phyloP scores from a whole-genome alignment of 1,284 basidiomycete genomes.

The Cryptococcus deneoformans region DNA sequence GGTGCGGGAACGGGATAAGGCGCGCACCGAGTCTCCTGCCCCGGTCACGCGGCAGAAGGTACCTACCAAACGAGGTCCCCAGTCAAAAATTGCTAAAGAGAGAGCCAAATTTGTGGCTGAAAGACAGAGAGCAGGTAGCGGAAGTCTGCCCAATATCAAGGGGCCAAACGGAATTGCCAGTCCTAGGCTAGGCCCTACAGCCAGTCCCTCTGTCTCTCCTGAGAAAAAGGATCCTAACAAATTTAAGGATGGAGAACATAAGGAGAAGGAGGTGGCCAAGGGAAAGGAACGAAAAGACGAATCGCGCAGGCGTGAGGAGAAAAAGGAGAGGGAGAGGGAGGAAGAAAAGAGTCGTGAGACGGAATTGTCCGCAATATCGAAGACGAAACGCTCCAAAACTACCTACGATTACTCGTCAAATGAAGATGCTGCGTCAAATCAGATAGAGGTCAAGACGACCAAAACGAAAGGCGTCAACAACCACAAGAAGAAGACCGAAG shows the following conservation, averaged over 20 bases:
- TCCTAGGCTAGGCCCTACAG: slow-evolving; percentile 2
- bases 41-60: background rate
- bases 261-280: background rate
- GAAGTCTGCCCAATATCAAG: slow-evolving; percentile 12
- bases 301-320: slow-evolving; percentile 2
- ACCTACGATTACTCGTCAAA: background rate
- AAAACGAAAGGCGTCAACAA: background rate
- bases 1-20: background rate
- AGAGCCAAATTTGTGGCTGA: slow-evolving; percentile 17
- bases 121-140: slow-evolving; percentile 3
- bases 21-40: background rate
- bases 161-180: slow-evolving; percentile 11
- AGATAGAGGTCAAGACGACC: background rate
- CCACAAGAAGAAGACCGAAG: background rate
- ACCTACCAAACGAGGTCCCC: too few relatives aligned
- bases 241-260: background rate
- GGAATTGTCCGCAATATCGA: too few relatives aligned
- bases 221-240: background rate
- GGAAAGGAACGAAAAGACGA: background rate
- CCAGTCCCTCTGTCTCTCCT: background rate
- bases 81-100: slow-evolving; percentile 12
- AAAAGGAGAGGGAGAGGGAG: slow-evolving; percentile 5
- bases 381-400: background rate
- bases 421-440: background rate
- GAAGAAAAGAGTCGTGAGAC: background rate